These are phyloP conservation scores for Clonostachys solani DNA, from an alignment of 2,329 filamentous ascomycete genomes.

Conservation along the genomic window DNA sequence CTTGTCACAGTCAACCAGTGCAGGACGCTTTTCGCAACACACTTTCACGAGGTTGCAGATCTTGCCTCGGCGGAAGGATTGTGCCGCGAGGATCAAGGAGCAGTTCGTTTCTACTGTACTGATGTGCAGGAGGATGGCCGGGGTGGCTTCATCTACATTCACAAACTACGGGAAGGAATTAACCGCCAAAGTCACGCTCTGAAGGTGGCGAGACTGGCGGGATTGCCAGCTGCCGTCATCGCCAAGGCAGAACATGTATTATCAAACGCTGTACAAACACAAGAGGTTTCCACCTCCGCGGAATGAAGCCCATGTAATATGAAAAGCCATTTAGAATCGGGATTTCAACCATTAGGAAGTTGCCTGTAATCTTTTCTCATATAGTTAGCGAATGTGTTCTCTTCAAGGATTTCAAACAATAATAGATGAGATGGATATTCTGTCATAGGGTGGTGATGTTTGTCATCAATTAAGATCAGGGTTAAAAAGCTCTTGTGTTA, in stretches of 20 bases:
- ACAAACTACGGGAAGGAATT: slow-evolving; percentile 74
- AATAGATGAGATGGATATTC: slow-evolving; percentile 15
- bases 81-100: slow-evolving; percentile 21
- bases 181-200: slow-evolving; percentile 87
- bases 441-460: slow-evolving; percentile 56
- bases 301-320: no score
- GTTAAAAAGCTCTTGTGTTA: slow-evolving; percentile 65
- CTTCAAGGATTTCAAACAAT: slow-evolving; percentile 8
- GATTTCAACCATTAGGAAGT: not conserved
- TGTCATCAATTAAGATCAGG: slow-evolving; percentile 58
- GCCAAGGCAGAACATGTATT: slow-evolving; percentile 44
- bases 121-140: slow-evolving; percentile 73
- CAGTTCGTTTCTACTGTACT: slow-evolving; percentile 78
- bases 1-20: slow-evolving; percentile 73
- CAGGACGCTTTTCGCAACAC: slow-evolving; percentile 86
- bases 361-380: not conserved
- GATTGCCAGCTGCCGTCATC: slow-evolving; percentile 71
- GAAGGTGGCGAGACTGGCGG: slow-evolving; percentile 88
- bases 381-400: slow-evolving; percentile 32
- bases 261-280: no score
- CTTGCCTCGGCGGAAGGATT: slow-evolving; percentile 56
- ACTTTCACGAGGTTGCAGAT: slow-evolving; percentile 84
- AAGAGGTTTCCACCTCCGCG: no score
- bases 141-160: slow-evolving; percentile 79
- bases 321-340: not conserved